Evolutionary conservation across 176 grass and related monocot species (phyloP).

Genomic region (Oryza punctata): DNA sequence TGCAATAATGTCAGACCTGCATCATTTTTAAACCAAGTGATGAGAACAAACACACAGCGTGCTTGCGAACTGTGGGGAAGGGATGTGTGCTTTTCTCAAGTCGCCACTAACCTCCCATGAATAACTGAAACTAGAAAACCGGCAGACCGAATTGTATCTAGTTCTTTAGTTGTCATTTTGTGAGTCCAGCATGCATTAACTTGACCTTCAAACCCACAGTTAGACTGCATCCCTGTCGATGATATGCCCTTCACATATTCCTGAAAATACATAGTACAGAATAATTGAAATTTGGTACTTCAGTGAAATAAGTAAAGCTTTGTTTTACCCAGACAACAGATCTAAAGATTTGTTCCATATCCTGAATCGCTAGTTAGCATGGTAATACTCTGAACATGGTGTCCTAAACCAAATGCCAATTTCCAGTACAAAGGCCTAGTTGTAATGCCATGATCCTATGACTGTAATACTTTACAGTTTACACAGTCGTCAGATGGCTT

Average conservation of each 20-base stretch:
- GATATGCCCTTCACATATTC: conserved; percentile 91
- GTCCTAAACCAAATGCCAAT: neutral
- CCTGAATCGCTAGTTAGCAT: neutral
- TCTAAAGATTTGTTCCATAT: neutral
- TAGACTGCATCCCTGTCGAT: conserved; percentile 93
- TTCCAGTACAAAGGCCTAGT: neutral
- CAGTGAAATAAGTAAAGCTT: neutral
- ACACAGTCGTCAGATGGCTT: neutral
- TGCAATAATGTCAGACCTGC: conserved; percentile 82
- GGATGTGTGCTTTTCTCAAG: neutral
- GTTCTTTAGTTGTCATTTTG: conserved; percentile 68
- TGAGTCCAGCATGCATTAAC: conserved; percentile 96
- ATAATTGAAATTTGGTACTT: neutral
- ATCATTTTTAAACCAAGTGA: conserved; percentile 14
- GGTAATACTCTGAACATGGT: neutral
- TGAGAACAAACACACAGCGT: neutral
- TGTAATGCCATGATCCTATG: neutral
- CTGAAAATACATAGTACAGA: conserved; percentile 37
- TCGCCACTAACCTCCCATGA: conserved; percentile 81
- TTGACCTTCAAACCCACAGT: conserved; percentile 93
- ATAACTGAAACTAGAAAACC: conserved; percentile 90
- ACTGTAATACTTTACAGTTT: neutral
- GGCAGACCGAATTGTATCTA: conserved; percentile 65
- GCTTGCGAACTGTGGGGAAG: neutral
- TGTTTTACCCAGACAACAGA: neutral